Evolutionary conservation across 805 yeast species (phyloP).

Genomic region (Ogataea paraovalis): DNA sequence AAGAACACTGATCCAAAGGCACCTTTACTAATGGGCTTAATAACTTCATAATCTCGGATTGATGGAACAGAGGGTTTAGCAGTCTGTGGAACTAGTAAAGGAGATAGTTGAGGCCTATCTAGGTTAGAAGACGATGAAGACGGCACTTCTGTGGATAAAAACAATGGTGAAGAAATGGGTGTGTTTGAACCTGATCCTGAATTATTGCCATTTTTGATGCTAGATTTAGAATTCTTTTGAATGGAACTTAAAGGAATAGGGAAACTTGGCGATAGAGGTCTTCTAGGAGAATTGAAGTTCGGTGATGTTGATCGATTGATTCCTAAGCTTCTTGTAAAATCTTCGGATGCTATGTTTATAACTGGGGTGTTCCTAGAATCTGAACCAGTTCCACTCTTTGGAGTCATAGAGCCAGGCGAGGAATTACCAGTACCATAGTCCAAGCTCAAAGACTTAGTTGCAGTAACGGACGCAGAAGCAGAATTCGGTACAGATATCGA

Average conservation of each 20-base stretch:
- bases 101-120: slow-evolving; percentile 71
- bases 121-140: slow-evolving; percentile 20
- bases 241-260: slow-evolving; percentile 57
- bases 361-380: slow-evolving; percentile 26
- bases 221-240: slow-evolving; percentile 44
- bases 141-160: slow-evolving; percentile 42
- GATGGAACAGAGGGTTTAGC: slow-evolving; percentile 58
- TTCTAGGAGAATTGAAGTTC: slow-evolving; percentile 44
- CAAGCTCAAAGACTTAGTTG: slow-evolving; percentile 1
- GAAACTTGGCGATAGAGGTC: slow-evolving; percentile 54
- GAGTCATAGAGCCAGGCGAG: slow-evolving; percentile 24
- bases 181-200: slow-evolving; percentile 29
- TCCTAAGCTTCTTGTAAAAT: slow-evolving; percentile 6
- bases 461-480: slow-evolving; percentile 1
- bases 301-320: slow-evolving; percentile 15
- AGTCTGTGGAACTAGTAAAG: slow-evolving; percentile 66
- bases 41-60: slow-evolving; percentile 81
- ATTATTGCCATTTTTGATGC: slow-evolving; percentile 11
- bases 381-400: slow-evolving; percentile 13
- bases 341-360: slow-evolving; percentile 22
- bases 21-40: slow-evolving; percentile 93
- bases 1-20: slow-evolving; percentile 96
- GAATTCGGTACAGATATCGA: slow-evolving; percentile 3
- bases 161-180: slow-evolving; percentile 57
- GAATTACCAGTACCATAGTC: slow-evolving; percentile 10